Base-by-base conservation (phyloP, 2,329 filamentous ascomycete species). In the Sarocladium brachiariae region DNA sequence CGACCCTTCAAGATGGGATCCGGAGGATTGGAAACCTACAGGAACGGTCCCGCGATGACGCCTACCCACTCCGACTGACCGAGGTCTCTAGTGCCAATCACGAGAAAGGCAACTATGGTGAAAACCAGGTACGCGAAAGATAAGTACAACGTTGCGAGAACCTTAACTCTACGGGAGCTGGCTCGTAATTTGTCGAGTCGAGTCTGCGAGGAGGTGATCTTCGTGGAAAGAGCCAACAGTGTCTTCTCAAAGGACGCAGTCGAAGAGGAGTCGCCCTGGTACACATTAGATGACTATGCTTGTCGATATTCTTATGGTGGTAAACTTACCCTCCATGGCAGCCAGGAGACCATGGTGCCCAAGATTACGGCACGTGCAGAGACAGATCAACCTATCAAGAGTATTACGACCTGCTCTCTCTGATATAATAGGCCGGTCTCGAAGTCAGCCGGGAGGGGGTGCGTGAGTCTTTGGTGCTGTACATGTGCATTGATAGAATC, bases 201-300 rank as follows among this genome's bases (percentile, higher is more conserved):
- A 37, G 84, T 72, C 59, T 86, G 86, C 2, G 85, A 82, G 55
- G 82, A 78, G 35, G 84, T 76, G 66, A 99, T 96, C 70, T 93
- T 96, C 49, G 75, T 74, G 10, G 91, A 87, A 41, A 99, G 80
- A 21, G 81, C 77, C 9, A 89, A 88, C 25, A 99, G 83, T 2
- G 86, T 83, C 74, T 91, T 96, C 71, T 99, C 93, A 64, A 97
- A 99, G 3, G 86, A 88, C 49, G 90, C 91, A 23, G 93, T 86
- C 57, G 39, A 43, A 3, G 91, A 95, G 65, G 86, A 80, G 62
- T 88, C 80, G 69, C 81, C 80, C 89, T 95, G 61, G 10, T 14
- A 25, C 45, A 21, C 19, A 39, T 46, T 1, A 33, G 19, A 5
- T 39, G 11, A 21, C 16, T 30, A 48, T 13, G 7, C 6, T 5